Percentiles rank a stretch among this genome's conserved stretches.
Evolutionary conservation across 164 flowering plant genomes (phyloP).

Genomic region (Dillenia turbinata): DNA sequence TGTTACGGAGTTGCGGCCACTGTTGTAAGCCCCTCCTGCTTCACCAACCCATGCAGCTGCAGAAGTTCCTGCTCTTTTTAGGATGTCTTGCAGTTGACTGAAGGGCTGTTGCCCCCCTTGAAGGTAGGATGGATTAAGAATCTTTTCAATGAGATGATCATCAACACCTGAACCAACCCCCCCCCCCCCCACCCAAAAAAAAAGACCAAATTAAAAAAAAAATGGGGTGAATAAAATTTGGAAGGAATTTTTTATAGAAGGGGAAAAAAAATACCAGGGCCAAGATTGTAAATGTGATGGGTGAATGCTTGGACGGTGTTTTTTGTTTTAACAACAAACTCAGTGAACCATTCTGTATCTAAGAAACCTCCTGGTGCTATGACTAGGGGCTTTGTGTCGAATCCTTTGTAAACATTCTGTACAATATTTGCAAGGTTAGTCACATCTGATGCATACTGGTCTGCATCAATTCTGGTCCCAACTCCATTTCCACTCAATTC

Average conservation of each 20-base stretch:
- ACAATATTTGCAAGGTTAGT: slow-evolving; percentile 23
- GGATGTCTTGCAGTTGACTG: slow-evolving; percentile 17
- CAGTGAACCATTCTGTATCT: slow-evolving; percentile 30
- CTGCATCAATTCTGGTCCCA: slow-evolving; percentile 35
- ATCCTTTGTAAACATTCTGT: slow-evolving; percentile 21
- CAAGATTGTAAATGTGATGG: slow-evolving; percentile 47
- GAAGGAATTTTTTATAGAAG: not conserved
- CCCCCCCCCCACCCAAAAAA: too few species aligned
- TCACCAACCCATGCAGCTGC: slow-evolving; percentile 52
- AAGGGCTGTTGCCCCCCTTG: slow-evolving; percentile 24
- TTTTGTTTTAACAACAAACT: slow-evolving; percentile 17
- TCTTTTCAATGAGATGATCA: slow-evolving; percentile 30
- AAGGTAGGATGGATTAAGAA: slow-evolving; percentile 32
- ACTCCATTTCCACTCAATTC: slow-evolving; percentile 42
- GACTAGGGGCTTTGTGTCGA: slow-evolving; percentile 21
- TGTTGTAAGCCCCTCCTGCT: slow-evolving; percentile 45
- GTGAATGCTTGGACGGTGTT: slow-evolving; percentile 27
- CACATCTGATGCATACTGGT: slow-evolving; percentile 34
- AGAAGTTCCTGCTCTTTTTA: slow-evolving; percentile 17
- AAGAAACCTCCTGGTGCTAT: slow-evolving; percentile 48
- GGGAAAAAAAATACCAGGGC: slow-evolving; percentile 27
- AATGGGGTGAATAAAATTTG: too few species aligned
- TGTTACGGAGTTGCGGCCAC: slow-evolving; percentile 32
- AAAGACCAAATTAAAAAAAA: not conserved
- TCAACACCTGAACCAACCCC: slow-evolving; percentile 21